phyloP scores from a whole-genome alignment of 805 yeast species.

The Blastobotrys chiropterorum region DNA sequence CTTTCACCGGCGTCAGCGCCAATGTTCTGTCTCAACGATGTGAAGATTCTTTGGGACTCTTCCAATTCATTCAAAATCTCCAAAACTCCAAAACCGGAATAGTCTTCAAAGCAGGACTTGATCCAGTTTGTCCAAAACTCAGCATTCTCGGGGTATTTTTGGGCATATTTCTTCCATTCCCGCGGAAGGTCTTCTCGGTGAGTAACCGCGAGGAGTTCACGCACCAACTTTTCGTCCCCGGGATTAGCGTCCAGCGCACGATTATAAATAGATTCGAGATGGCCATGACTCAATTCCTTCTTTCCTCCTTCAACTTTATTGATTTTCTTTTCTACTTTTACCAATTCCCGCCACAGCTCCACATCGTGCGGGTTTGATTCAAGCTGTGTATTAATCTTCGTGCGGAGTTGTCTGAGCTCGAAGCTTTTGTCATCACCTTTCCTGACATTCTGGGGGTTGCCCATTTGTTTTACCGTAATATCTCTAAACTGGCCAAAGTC shows the following conservation, averaged over 20 bases:
- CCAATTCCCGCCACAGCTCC: neutral
- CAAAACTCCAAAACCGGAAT: neutral
- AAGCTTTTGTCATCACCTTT: neutral
- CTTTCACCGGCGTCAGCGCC: neutral
- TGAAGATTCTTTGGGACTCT: neutral
- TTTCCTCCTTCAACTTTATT: neutral
- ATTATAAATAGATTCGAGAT: neutral
- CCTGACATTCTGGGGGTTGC: too few relatives aligned
- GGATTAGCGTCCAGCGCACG: neutral
- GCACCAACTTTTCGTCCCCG: neutral
- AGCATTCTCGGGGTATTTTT: neutral
- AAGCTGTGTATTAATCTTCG: neutral
- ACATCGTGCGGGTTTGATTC: neutral
- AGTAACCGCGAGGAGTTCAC: neutral
- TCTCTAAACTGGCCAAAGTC: neutral
- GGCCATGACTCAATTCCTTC: neutral
- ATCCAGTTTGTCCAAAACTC: neutral
- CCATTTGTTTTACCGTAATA: too few relatives aligned
- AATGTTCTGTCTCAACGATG: neutral
- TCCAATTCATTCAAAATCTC: neutral
- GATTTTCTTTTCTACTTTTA: neutral
- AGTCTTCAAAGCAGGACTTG: neutral
- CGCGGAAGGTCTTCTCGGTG: neutral
- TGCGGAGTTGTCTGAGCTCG: neutral
- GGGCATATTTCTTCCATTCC: neutral